Evolutionary conservation across 768 basidiomycete genomes (phyloP).

Genomic region (Boletus edulis): DNA sequence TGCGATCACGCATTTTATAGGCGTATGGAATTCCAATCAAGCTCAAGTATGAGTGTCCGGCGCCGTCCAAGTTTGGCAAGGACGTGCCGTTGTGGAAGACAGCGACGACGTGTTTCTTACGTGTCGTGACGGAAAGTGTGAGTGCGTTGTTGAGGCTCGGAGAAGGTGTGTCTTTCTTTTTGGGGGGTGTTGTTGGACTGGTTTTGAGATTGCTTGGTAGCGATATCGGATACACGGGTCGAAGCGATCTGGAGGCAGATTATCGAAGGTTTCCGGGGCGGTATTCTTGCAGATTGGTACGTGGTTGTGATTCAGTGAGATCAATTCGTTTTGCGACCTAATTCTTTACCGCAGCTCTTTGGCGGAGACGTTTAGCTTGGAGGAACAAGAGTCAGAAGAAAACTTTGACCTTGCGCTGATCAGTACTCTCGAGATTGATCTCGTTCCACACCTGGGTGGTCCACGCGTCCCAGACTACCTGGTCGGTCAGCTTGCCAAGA

Average conservation of each 20-base stretch:
- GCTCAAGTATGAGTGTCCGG: constrained; percentile 91
- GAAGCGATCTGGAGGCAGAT: constrained; percentile 87
- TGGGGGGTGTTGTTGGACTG: not conserved
- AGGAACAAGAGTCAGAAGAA: constrained; percentile 74
- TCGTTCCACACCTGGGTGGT: constrained; percentile 74
- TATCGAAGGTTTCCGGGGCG: constrained; percentile 78
- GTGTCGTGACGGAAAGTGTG: constrained; percentile 67
- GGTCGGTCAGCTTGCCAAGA: constrained; percentile 63
- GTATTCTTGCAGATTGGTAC: constrained; percentile 83
- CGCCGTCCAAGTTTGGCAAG: constrained; percentile 83
- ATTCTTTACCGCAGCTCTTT: constrained; percentile 42
- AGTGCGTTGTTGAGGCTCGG: constrained; percentile 49
- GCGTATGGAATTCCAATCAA: constrained; percentile 91
- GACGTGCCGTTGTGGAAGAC: constrained; percentile 94
- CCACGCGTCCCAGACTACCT: constrained; percentile 67
- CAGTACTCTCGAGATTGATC: constrained; percentile 72
- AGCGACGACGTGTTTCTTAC: constrained; percentile 77
- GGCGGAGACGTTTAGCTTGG: constrained; percentile 54
- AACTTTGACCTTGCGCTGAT: constrained; percentile 84
- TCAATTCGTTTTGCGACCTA: not conserved
- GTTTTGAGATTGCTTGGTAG: constrained; percentile 29
- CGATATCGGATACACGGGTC: constrained; percentile 57
- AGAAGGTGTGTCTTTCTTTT: constrained; percentile 39
- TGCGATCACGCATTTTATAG: constrained; percentile 33
- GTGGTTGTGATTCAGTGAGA: constrained; percentile 18